These are phyloP conservation scores for Tieghemiomyces parasiticus DNA, from an alignment of 192 early-diverging fungal species.

Conservation along the genomic window DNA sequence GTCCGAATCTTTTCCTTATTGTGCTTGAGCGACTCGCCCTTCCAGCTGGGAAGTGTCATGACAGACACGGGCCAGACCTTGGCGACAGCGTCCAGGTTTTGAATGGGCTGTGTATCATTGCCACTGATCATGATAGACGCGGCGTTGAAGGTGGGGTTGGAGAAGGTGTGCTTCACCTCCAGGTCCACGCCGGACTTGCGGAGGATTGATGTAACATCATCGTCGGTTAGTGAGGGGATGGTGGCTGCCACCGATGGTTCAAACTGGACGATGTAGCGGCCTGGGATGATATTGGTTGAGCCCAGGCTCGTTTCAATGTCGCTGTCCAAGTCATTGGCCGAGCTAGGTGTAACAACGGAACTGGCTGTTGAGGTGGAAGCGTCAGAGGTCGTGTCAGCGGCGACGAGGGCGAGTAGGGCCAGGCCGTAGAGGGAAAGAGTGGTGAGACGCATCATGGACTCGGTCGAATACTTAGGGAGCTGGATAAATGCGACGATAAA, in stretches of 20 bases:
- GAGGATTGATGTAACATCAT: neutral
- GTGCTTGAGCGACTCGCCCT: too few relatives aligned
- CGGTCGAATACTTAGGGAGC: neutral
- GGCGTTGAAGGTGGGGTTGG: constrained; percentile 10
- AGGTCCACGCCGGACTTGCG: neutral
- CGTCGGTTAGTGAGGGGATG: constrained; percentile 5
- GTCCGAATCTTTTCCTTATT: too few relatives aligned
- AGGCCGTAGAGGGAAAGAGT: neutral
- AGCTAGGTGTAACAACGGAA: too few relatives aligned
- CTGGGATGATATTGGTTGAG: neutral
- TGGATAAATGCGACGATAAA: neutral
- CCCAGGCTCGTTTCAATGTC: too few relatives aligned
- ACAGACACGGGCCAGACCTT: constrained; percentile 4
- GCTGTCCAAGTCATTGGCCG: neutral
- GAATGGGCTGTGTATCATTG: neutral
- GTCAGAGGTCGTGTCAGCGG: neutral
- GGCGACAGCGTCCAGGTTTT: neutral
- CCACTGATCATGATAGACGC: constrained; percentile 10
- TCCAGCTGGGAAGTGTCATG: neutral
- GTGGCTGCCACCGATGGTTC: neutral
- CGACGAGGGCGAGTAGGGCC: neutral
- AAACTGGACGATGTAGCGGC: neutral
- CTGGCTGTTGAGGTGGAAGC: too few relatives aligned
- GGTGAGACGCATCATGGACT: neutral
- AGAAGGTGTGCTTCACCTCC: constrained; percentile 11